These are phyloP conservation scores for Phaeosphaeria sp. DNA, from an alignment of 2,329 filamentous ascomycete species.

Conservation along the genomic window DNA sequence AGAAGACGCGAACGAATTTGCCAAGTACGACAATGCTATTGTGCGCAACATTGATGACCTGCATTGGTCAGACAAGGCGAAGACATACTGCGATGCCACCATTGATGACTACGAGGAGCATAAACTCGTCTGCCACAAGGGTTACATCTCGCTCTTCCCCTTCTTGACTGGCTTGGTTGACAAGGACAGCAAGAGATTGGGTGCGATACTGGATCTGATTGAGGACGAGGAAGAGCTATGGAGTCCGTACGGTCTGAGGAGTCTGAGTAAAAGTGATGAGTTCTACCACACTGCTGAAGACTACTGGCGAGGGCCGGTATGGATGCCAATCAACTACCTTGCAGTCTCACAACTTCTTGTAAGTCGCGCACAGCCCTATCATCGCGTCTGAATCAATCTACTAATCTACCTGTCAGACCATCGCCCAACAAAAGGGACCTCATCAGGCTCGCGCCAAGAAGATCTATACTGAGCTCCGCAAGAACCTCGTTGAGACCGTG, in stretches of 20 bases:
- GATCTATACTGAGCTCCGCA: constrained; percentile 77
- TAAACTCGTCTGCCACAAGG: constrained; percentile 89
- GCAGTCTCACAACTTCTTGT: constrained; percentile 77
- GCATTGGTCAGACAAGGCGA: constrained; percentile 83
- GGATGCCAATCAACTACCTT: constrained; percentile 98
- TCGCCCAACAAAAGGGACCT: constrained; percentile 70
- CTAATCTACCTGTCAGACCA: constrained; percentile 55
- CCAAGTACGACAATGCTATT: constrained; percentile 76
- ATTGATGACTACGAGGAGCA: constrained; percentile 96
- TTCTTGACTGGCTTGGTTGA: constrained; percentile 84
- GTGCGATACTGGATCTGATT: constrained; percentile 77
- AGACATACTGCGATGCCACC: constrained; percentile 92
- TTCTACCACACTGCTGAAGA: constrained; percentile 92
- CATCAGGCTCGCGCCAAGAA: constrained; percentile 71
- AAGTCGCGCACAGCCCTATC: constrained; percentile 8
- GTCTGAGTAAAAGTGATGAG: constrained; percentile 81
- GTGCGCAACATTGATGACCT: constrained; percentile 86
- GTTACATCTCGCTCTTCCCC: constrained; percentile 92
- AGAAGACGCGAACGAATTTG: constrained; percentile 78
- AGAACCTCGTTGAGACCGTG: constrained; percentile 87
- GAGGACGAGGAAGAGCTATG: constrained; percentile 85
- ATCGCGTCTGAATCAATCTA: neutral
- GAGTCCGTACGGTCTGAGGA: constrained; percentile 86
- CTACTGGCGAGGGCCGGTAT: constrained; percentile 95
- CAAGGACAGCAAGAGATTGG: constrained; percentile 75